These are phyloP conservation scores for Triticum turgidum DNA, from an alignment of 176 grass and related monocot species.

Conservation along the genomic window DNA sequence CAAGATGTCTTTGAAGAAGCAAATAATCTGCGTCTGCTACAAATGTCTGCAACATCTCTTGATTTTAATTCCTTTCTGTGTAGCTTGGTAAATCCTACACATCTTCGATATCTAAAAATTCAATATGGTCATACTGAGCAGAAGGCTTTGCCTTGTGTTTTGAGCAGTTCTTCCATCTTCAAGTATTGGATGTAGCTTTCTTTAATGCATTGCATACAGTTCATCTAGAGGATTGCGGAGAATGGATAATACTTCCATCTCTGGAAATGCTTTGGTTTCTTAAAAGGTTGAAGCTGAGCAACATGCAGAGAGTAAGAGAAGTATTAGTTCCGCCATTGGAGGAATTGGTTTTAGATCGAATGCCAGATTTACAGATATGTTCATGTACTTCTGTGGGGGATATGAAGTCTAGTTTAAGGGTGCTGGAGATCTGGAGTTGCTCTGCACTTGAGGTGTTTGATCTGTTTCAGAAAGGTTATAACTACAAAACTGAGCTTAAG, in stretches of 20 bases:
- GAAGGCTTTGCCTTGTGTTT: too few species aligned
- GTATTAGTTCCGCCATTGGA: constrained; percentile 22
- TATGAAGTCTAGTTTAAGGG: constrained; percentile 14
- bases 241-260: not conserved
- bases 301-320: not conserved
- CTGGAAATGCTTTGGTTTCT: not conserved
- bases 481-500: not conserved
- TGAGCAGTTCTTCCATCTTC: not conserved
- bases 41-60: too few species aligned
- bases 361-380: constrained; percentile 13
- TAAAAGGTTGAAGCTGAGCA: not conserved
- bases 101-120: too few species aligned
- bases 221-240: not conserved
- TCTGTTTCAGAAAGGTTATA: not conserved
- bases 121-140: too few species aligned
- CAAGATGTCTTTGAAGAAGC: too few species aligned
- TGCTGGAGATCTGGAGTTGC: not conserved
- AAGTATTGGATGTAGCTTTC: not conserved
- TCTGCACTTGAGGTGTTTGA: not conserved
- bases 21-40: too few species aligned
- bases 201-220: not conserved
- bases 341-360: not conserved
- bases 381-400: not conserved
- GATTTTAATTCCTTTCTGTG: too few species aligned
- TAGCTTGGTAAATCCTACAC: too few species aligned